A percentile compares a stretch with the other conserved stretches of the same genome.
Conservation (phyloP, 176 grass and related monocot genomes). For the Carex scoparia region DNA sequence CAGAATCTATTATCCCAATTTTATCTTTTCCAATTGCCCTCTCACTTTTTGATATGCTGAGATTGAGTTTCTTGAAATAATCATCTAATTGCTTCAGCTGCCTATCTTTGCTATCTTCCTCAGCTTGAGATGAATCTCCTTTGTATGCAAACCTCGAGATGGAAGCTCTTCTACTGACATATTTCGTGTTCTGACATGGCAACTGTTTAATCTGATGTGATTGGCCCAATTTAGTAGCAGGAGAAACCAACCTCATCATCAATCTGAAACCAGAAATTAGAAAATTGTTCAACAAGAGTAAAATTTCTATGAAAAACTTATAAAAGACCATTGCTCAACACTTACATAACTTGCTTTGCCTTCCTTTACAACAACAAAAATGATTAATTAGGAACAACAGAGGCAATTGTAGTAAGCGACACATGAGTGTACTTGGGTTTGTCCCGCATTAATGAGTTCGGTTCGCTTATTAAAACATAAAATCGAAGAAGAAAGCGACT, state of each 20-base stretch:
- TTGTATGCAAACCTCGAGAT: not conserved
- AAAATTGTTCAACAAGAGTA: not conserved
- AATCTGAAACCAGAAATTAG: not conserved
- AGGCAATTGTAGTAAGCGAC: not conserved
- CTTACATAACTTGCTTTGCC: not conserved
- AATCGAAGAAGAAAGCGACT: not conserved
- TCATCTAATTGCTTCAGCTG: slow-evolving; percentile 19
- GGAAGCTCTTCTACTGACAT: not conserved
- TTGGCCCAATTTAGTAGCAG: slow-evolving; percentile 14
- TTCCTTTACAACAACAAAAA: not conserved
- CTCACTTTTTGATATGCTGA: not conserved
- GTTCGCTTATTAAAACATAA: not conserved
- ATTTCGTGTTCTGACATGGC: not conserved
- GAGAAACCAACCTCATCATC: slow-evolving; percentile 3
- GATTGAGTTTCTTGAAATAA: slow-evolving; percentile 17
- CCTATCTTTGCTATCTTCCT: not conserved
- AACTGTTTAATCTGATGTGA: not conserved
- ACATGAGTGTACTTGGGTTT: not conserved
- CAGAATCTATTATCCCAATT: not conserved
- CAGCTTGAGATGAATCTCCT: not conserved
- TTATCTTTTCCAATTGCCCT: not conserved
- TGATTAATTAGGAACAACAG: not conserved
- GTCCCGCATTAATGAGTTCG: not conserved
- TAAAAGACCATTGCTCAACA: not conserved
- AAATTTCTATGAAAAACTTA: not conserved